Conservation (phyloP, 2,329 filamentous ascomycete species). For the Cladorrhinum sp. region DNA sequence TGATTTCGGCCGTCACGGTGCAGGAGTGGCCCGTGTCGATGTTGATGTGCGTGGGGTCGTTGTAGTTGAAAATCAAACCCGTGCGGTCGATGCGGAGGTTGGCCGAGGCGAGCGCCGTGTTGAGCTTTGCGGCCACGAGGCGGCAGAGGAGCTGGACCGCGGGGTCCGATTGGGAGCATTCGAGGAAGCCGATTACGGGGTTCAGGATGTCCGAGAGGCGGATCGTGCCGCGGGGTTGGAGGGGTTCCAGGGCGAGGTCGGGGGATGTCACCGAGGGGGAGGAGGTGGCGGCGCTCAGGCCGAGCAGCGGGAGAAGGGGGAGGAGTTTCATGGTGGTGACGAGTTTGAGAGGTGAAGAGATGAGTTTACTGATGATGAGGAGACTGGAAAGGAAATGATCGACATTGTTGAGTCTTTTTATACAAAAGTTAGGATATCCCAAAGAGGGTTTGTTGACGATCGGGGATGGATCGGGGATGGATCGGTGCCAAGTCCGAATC, state of each 20-base stretch:
- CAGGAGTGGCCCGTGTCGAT: constrained; percentile 20
- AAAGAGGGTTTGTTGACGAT: not conserved
- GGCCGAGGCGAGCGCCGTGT: constrained; percentile 5
- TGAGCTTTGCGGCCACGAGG: constrained; percentile 8
- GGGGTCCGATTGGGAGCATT: constrained; percentile 11
- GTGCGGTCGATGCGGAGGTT: constrained; percentile 8
- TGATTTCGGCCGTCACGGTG: constrained; percentile 17
- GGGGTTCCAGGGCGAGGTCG: not conserved
- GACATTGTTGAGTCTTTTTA: not conserved
- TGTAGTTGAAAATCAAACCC: constrained; percentile 20
- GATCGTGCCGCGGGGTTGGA: constrained; percentile 11
- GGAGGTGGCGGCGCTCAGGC: not conserved
- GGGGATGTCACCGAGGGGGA: not conserved
- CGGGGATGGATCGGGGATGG: not conserved
- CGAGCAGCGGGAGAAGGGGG: not conserved
- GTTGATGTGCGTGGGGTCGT: constrained; percentile 10
- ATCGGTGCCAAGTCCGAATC: not conserved
- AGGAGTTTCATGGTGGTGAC: constrained; percentile 3
- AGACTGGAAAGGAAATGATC: not conserved
- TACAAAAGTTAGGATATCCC: not conserved
- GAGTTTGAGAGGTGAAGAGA: not conserved
- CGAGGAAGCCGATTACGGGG: constrained; percentile 14
- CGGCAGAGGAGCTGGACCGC: constrained; percentile 9
- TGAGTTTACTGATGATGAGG: not conserved
- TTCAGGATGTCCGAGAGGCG: constrained; percentile 12